These are phyloP conservation scores for Thalassiosira exigua DNA, from an alignment of 352 stramenopile genomes.

Conservation along the genomic window DNA sequence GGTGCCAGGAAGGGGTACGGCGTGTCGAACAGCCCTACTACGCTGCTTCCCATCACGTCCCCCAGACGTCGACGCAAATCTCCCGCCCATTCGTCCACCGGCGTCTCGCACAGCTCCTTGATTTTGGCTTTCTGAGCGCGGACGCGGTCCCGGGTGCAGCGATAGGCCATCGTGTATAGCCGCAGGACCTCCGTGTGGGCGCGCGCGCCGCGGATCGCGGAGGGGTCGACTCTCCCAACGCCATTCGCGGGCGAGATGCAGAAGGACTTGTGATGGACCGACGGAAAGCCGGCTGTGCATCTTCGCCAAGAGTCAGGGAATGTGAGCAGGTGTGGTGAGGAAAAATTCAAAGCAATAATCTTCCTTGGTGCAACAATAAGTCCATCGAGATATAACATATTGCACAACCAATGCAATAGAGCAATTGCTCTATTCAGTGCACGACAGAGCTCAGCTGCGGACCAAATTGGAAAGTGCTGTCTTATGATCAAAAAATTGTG, in stretches of 20 bases:
- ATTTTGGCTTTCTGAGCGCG: too few species aligned
- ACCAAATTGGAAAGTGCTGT: too few species aligned
- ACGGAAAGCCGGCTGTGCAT: constrained; percentile 46
- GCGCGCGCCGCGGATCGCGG: constrained; percentile 38
- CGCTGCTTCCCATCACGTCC: constrained; percentile 30
- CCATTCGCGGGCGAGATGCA: constrained; percentile 43
- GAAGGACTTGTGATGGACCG: constrained; percentile 64
- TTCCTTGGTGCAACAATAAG: too few species aligned
- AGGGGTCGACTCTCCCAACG: constrained; percentile 23
- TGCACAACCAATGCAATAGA: too few species aligned
- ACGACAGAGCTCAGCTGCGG: too few species aligned
- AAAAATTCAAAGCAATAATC: background rate
- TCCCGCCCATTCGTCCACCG: constrained; percentile 35
- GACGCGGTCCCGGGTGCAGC: constrained; percentile 4
- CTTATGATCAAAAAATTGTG: too few species aligned
- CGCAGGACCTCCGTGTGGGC: constrained; percentile 52
- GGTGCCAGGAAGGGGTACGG: constrained; percentile 50
- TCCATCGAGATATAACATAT: too few species aligned
- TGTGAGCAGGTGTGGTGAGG: background rate
- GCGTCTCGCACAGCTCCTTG: constrained; percentile 26
- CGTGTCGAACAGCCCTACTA: constrained; percentile 59
- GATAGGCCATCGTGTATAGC: constrained; percentile 55
- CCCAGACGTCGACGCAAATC: constrained; percentile 32
- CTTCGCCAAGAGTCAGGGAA: background rate
- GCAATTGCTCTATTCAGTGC: too few species aligned